Conservation (phyloP, 73 alveolate genomes). For the Stentor roeselii region DNA sequence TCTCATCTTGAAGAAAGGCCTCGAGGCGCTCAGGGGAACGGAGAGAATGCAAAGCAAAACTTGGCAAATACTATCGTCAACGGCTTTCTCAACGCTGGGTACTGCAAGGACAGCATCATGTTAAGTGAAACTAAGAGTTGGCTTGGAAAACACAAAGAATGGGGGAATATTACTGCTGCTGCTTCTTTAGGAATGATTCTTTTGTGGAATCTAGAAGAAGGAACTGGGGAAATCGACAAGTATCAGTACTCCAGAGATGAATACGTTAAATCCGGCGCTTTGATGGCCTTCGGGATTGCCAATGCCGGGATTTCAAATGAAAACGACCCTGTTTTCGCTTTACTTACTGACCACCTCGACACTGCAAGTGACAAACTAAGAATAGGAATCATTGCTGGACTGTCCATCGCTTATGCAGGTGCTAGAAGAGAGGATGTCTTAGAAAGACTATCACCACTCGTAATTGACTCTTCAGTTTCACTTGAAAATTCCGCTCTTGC, state of each 20-base stretch:
- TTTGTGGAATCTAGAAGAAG: conserved; percentile 96
- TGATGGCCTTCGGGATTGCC: conserved; percentile 85
- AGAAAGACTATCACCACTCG: conserved; percentile 46
- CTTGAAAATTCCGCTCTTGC: conserved; percentile 96
- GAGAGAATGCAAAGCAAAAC: conserved; percentile 45
- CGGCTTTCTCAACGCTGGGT: conserved; percentile 98
- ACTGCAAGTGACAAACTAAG: conserved; percentile 33
- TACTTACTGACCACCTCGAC: conserved; percentile 56
- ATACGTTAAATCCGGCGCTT: conserved; percentile 80
- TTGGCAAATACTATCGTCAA: conserved; percentile 94
- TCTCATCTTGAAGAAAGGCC: conserved; percentile 96
- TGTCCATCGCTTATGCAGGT: conserved; percentile 91
- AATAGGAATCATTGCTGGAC: conserved; percentile 67
- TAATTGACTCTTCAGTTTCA: conserved; percentile 58
- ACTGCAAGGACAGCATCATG: conserved; percentile 91
- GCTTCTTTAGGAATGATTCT: conserved; percentile 72
- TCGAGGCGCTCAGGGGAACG: conserved; percentile 26
- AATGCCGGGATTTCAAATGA: conserved; percentile 79
- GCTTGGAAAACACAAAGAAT: conserved; percentile 86
- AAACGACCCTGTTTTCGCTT: conserved; percentile 68
- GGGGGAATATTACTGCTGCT: conserved; percentile 79
- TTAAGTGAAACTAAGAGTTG: conserved; percentile 72
- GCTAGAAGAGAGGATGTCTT: conserved; percentile 77
- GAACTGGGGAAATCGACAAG: conserved; percentile 83
- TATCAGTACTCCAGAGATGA: conserved; percentile 71